Evolutionary conservation across 1,284 basidiomycete genomes (phyloP).

Genomic region (Phenoliferia sp.): DNA sequence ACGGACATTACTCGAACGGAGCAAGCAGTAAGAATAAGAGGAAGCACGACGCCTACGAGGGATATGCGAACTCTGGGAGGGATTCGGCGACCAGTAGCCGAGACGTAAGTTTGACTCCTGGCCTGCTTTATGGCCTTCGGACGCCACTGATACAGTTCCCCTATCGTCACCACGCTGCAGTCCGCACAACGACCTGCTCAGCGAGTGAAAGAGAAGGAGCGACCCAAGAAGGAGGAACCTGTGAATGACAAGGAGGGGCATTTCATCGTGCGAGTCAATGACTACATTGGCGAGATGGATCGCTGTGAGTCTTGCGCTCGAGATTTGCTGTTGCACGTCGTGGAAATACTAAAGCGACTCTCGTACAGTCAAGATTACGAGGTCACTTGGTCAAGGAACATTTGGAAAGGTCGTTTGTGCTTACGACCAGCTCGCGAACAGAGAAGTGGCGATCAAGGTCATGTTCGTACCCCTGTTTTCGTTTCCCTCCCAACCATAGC

Average conservation of each 20-base stretch:
- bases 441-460: constrained; percentile 94
- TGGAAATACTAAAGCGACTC: background rate
- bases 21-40: constrained; percentile 3
- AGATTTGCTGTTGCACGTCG: background rate
- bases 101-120: background rate
- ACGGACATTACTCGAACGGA: background rate
- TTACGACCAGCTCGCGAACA: constrained; percentile 57
- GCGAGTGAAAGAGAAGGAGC: background rate
- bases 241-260: constrained; percentile 44
- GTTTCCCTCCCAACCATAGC: background rate
- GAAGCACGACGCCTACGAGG: constrained; percentile 2
- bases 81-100: background rate
- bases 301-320: constrained; percentile 3
- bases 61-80: constrained; percentile 10
- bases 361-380: constrained; percentile 50
- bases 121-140: too few species aligned
- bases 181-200: background rate
- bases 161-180: background rate
- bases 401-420: constrained; percentile 99
- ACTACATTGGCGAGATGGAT: background rate
- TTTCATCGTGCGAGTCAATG: constrained; percentile 38
- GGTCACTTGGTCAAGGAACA: constrained; percentile 91
- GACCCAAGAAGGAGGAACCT: constrained; percentile 28
- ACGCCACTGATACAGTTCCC: background rate
- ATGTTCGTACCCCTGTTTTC: constrained; percentile 49